These are phyloP conservation scores for Dipteronia dyeriana DNA, from an alignment of 345 rosid species.

Conservation along the genomic window DNA sequence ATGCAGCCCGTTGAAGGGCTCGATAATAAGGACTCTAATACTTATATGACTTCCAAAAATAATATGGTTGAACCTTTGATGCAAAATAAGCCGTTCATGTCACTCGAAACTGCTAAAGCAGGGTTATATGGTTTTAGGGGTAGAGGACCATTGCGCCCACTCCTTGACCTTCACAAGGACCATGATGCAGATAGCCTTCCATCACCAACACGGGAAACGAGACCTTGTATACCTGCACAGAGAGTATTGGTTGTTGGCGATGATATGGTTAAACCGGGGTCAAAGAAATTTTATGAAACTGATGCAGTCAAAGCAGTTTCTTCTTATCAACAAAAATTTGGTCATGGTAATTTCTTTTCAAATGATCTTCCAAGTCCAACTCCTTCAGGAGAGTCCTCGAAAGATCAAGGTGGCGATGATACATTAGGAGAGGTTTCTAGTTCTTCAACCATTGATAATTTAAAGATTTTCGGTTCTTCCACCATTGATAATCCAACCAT, in stretches of 20 bases:
- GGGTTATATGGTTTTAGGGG: slow-evolving; percentile 46
- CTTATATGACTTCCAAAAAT: slow-evolving; percentile 20
- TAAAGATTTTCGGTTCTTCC: slow-evolving; percentile 51
- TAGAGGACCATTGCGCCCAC: slow-evolving; percentile 58
- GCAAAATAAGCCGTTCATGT: no score
- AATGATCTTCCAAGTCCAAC: slow-evolving; percentile 94
- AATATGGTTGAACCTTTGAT: no score
- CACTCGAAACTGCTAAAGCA: slow-evolving; percentile 23
- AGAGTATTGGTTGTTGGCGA: slow-evolving; percentile 40
- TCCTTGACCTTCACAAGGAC: slow-evolving; percentile 92
- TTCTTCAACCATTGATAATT: slow-evolving; percentile 27
- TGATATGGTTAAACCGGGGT: slow-evolving; percentile 35
- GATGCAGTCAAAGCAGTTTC: slow-evolving; percentile 79
- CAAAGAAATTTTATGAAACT: slow-evolving; percentile 65
- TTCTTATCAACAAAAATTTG: slow-evolving; percentile 75
- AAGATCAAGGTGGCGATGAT: slow-evolving; percentile 51
- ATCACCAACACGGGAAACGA: slow-evolving; percentile 81
- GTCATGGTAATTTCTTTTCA: slow-evolving; percentile 42
- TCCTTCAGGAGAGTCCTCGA: slow-evolving; percentile 70
- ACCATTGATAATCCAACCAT: slow-evolving; percentile 25
- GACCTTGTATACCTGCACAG: slow-evolving; percentile 49
- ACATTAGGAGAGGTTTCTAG: slow-evolving; percentile 71
- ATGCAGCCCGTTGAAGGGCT: slow-evolving; percentile 21
- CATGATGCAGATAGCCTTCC: slow-evolving; percentile 97
- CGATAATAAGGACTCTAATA: slow-evolving; percentile 34